Base-by-base conservation (phyloP, 768 basidiomycete species). In the Nidularia sp. region DNA sequence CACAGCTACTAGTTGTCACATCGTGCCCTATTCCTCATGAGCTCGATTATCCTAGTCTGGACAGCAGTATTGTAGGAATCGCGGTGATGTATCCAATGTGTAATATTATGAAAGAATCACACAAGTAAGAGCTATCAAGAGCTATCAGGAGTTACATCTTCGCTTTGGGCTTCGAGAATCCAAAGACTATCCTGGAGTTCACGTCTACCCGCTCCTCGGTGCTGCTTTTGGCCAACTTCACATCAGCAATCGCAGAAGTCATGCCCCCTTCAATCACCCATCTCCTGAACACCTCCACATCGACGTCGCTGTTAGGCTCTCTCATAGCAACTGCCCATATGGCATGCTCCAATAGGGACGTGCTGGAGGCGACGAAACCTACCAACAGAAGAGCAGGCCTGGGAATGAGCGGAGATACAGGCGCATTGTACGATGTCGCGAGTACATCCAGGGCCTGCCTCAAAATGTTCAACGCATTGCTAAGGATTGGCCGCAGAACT, bases 321-420 rank as follows among this genome's bases (percentile, higher is more conserved):
- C 57, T 55, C 7, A 35, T 61, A 6, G 43, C 62, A 53, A 69
- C 54, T 1, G 83, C 74, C 88, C 87, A 90, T 8, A 79, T 63
- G 0, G 84, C 80, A 45, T 91, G 88, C 61, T 90, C 87, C 8
- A 90, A 70, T 29, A 90, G 75, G 60, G 78, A 80, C 1, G 77
- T 50, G 6, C 75, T 70, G 1, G 85, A 79, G 0, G 84, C 70
- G 32, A 80, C 56, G 44, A 79, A 73, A 1, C 82, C 84, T 33
- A 83, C 68, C 2, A 88, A 69, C 57, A 83, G 74, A 25, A 91
- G 68, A 2, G 81, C 77, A 0, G 84, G 78, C 2, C 82, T 80
- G 0, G 81, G 72, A 13, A 85, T 60, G 1, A 85, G 66, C 6
- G 79, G 73, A 0, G 76, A 66, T 8, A 76, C 66, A 2, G 75